phyloP scores from a whole-genome alignment of 441 rosid species.

The Corymbia calophylla region DNA sequence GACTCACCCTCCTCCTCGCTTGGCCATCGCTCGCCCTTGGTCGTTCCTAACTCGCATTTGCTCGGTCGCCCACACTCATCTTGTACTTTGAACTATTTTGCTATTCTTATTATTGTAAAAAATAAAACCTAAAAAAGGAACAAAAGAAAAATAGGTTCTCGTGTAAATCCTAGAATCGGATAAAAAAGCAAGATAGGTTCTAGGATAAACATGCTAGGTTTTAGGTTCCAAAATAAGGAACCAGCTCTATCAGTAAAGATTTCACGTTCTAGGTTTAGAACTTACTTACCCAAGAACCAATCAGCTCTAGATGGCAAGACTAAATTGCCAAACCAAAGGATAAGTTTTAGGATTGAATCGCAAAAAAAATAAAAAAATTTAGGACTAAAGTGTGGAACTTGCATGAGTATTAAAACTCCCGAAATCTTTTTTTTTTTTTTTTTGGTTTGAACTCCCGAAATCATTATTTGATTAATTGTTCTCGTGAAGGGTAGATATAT shows the following conservation, averaged over 20 bases:
- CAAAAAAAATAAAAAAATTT: background rate
- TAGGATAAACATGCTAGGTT: no score
- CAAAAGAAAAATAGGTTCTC: background rate
- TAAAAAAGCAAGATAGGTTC: background rate
- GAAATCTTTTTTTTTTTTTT: no score
- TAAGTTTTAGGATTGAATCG: background rate
- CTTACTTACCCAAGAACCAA: accelerated
- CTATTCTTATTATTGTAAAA: no score
- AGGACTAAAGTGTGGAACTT: background rate
- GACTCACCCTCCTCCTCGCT: background rate
- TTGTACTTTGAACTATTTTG: background rate
- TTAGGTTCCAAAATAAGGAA: background rate
- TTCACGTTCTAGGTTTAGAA: accelerated
- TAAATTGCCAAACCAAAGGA: background rate
- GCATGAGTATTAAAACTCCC: background rate
- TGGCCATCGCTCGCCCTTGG: background rate
- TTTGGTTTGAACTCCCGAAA: background rate
- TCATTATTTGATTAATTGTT: background rate
- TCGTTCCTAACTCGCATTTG: background rate
- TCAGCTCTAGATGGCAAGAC: no score
- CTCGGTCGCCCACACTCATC: background rate
- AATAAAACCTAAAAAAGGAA: background rate
- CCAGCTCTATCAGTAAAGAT: accelerated
- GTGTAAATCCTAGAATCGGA: accelerated
- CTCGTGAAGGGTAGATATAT: background rate